Conservation (phyloP, 2,329 filamentous ascomycete species). For the Epichloe amarillans region DNA sequence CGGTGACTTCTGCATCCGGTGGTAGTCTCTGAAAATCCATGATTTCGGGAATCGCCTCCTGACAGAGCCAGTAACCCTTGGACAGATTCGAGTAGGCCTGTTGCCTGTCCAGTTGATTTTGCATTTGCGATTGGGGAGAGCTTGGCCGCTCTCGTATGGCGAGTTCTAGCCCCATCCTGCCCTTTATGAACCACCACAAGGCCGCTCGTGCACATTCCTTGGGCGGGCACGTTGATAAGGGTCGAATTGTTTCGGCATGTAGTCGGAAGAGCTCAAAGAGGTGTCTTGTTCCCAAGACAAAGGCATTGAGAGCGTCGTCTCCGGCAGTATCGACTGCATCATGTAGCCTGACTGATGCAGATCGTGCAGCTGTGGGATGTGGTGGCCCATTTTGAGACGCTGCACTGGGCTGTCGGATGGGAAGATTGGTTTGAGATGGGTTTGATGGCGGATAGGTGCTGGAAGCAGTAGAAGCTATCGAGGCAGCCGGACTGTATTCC, state of each 20-base stretch:
- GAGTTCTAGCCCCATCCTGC: conserved; percentile 60
- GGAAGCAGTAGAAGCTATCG: conserved; percentile 21
- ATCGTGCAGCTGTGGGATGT: conserved; percentile 15
- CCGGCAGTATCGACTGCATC: conserved; percentile 32
- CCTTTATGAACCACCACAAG: conserved; percentile 83
- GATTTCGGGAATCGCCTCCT: conserved; percentile 38
- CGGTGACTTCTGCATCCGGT: conserved; percentile 33
- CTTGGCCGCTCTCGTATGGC: conserved; percentile 51
- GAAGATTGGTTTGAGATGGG: conserved; percentile 6
- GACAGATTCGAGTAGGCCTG: conserved; percentile 79
- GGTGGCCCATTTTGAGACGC: conserved; percentile 13
- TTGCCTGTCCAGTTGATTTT: conserved; percentile 43
- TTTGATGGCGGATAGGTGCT: conserved; percentile 15
- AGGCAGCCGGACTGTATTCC: conserved; percentile 29
- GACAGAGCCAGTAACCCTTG: conserved; percentile 73
- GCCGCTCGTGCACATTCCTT: conserved; percentile 58
- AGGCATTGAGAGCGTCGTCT: conserved; percentile 56
- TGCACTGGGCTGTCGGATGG: conserved; percentile 12
- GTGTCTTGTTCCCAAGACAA: conserved; percentile 57
- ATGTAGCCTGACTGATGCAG: conserved; percentile 25
- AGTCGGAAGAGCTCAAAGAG: conserved; percentile 64
- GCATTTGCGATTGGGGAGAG: conserved; percentile 36
- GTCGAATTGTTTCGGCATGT: conserved; percentile 60
- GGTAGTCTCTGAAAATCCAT: conserved; percentile 27
- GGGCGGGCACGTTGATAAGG: conserved; percentile 48